These are phyloP conservation scores for Rhodotorula sp. DNA, from an alignment of 1,284 basidiomycete species.

Conservation along the genomic window DNA sequence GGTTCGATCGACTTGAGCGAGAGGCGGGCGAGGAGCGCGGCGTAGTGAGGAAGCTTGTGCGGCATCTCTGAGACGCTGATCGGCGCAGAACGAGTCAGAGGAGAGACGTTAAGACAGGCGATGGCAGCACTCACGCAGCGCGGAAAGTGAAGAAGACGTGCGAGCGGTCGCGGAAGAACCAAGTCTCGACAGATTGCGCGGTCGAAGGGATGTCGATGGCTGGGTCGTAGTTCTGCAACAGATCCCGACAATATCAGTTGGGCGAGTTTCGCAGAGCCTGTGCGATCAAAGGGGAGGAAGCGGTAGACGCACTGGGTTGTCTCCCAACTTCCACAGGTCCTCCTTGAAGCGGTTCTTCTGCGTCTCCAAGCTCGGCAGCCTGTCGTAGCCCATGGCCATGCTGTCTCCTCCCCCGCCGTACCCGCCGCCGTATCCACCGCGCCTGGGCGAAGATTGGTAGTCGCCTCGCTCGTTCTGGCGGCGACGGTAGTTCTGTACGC, in stretches of 20 bases:
- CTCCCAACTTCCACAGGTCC: slow-evolving; percentile 29
- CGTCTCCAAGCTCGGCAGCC: slow-evolving; percentile 15
- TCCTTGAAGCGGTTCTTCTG: slow-evolving; percentile 32
- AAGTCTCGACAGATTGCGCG: slow-evolving; percentile 25
- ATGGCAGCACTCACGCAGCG: slow-evolving; percentile 39
- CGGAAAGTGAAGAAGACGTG: slow-evolving; percentile 41
- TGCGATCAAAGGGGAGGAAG: background rate
- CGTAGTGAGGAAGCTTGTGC: slow-evolving; percentile 85
- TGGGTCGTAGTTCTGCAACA: slow-evolving; percentile 34
- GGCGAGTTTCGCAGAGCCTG: background rate
- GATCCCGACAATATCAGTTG: too few species aligned
- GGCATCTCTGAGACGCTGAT: slow-evolving; percentile 80
- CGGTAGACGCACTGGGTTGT: slow-evolving; percentile 12
- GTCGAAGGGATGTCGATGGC: slow-evolving; percentile 33
- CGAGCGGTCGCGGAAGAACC: slow-evolving; percentile 33
- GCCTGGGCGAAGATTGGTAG: slow-evolving; percentile 15
- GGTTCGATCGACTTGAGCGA: slow-evolving; percentile 26
- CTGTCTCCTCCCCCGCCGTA: slow-evolving; percentile 9
- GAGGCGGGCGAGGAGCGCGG: slow-evolving; percentile 70
- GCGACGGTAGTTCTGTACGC: slow-evolving; percentile 6
- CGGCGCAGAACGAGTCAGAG: background rate
- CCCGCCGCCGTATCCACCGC: background rate
- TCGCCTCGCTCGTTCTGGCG: slow-evolving; percentile 27
- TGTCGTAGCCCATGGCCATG: slow-evolving; percentile 7
- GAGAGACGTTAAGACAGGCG: too few species aligned